Conservation (phyloP, 179 eudicot species). For the Gypsophila paniculata region DNA sequence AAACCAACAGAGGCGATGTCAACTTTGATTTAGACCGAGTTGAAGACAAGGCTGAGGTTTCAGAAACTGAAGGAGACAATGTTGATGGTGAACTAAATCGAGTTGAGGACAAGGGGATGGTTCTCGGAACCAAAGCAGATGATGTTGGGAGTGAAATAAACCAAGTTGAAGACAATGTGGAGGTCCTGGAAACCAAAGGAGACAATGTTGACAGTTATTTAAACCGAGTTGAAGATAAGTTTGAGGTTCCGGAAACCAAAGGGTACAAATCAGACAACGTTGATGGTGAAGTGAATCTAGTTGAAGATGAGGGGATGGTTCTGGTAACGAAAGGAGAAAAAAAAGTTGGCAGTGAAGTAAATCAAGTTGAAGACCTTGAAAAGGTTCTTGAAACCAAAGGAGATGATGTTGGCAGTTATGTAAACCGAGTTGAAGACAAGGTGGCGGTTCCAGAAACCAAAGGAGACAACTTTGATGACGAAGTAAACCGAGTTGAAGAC, state of each 20-base stretch:
- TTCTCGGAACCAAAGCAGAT: constrained; percentile 1
- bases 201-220: not conserved
- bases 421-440: not conserved
- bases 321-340: not conserved
- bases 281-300: not conserved
- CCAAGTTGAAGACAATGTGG: not conserved
- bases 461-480: not conserved
- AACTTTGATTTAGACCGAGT: not conserved
- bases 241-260: not conserved
- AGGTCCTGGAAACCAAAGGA: constrained; percentile 2
- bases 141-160: not conserved
- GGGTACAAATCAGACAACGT: not conserved
- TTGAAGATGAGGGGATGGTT: constrained; percentile 1
- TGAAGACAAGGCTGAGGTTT: not conserved
- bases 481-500: not conserved
- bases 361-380: not conserved
- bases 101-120: constrained; percentile 2
- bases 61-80: not conserved
- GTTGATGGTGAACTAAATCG: not conserved
- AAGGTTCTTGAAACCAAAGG: not conserved
- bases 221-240: constrained; percentile 11
- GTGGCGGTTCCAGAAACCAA: not conserved
- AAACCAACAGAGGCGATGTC: not conserved
- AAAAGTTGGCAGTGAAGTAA: not conserved
- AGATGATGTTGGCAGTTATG: constrained; percentile 1